Conservation (phyloP, 1,284 basidiomycete genomes). For the Fomes fomentarius region DNA sequence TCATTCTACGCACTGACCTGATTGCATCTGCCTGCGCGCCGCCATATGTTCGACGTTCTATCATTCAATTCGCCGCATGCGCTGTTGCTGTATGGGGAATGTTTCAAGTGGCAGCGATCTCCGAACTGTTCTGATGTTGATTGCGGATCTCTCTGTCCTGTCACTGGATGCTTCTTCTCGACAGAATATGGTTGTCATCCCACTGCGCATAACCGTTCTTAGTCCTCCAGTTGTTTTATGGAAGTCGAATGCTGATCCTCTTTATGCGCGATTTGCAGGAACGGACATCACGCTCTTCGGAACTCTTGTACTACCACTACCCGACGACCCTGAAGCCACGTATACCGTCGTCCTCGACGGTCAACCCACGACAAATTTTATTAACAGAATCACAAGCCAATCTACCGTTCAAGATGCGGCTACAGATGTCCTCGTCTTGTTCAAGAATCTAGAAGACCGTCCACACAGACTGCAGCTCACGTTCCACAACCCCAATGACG, state of each 20-base stretch:
- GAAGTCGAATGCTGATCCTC: no score
- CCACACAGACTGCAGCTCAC: conserved; percentile 34
- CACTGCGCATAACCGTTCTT: not conserved
- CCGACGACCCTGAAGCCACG: conserved; percentile 20
- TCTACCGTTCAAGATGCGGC: conserved; percentile 25
- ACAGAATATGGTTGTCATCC: conserved; percentile 3
- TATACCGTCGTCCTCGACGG: conserved; percentile 34
- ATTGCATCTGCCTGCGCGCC: no score
- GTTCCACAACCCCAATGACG: conserved; percentile 28
- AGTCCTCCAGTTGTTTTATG: not conserved
- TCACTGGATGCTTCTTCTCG: conserved; percentile 6
- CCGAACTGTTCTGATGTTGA: conserved; percentile 17
- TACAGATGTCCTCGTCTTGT: conserved; percentile 32
- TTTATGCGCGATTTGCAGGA: conserved; percentile 25
- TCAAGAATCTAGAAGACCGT: conserved; percentile 32
- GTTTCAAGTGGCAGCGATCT: conserved; percentile 3
- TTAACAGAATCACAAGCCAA: conserved; percentile 17
- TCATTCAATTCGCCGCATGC: not conserved
- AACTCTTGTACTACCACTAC: conserved; percentile 20
- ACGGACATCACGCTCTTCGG: conserved; percentile 34
- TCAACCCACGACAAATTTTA: conserved; percentile 33
- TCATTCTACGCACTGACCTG: conserved; percentile 6
- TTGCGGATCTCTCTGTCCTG: conserved; percentile 17
- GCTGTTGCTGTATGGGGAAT: not conserved
- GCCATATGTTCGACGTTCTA: conserved; percentile 11